Base-by-base conservation (phyloP, 2,329 filamentous ascomycete species). In the Dothideomycetes sp. region DNA sequence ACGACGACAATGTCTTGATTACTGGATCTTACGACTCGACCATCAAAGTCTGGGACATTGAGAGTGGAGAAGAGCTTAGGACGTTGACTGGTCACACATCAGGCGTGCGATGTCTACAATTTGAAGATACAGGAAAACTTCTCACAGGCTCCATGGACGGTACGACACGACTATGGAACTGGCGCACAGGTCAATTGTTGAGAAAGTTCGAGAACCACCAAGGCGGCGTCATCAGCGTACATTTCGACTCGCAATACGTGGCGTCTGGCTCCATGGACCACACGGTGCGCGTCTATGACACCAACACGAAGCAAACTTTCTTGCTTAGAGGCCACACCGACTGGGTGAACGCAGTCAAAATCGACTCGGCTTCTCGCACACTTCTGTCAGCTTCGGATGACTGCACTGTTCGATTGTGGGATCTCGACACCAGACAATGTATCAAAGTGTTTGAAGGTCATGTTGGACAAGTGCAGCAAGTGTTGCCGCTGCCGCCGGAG, bases 11-110 rank as follows among this genome's bases (percentile, higher is more conserved):
- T 49, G 84, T 93, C 44, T 71, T 98, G 37, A 89, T 87, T 7
- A 94, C 89, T 1, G 91, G 91, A 7, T 95, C 88, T 0, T 98
- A 98, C 57, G 91, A 98, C 55, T 75, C 81, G 5, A 95, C 87
- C 0, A 86, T 94, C 55, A 95, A 94, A 57, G 87, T 98, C 14
- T 98, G 91, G 91, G 79, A 96, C 55, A 79, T 94, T 34, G 81
- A 94, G 51, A 93, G 82, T 0, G 86, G 87, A 36, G 72, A 89
- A 56, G 84, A 88, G 49, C 69, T 94, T 5, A 78, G 85, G n/a
- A 94, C 87, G 0, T 69, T 98, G 5, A 69, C 64, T 16, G 91
- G 91, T 3, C 91, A 96, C 53, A 81, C 77, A 1, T 77, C 77
- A 31, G 86, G 86, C 5, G 84, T 98, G 44, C 77, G 91, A 31